Evolutionary conservation across 2,329 filamentous ascomycete species (phyloP).

Genomic region (Mollisia scopiformis): DNA sequence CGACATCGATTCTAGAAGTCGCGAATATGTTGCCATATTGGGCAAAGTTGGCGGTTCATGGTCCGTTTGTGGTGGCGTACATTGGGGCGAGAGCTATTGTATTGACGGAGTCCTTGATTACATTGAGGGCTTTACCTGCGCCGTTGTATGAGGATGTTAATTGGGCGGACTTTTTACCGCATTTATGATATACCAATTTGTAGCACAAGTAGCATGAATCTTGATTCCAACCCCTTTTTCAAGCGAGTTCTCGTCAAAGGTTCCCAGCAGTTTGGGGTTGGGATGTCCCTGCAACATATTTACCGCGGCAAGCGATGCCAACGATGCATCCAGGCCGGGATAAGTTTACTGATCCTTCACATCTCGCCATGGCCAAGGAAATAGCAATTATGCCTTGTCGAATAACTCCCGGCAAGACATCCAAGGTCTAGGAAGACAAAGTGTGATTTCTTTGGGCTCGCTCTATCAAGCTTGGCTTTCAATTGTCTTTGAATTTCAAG

Average conservation of each 20-base stretch:
- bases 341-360: too few species aligned
- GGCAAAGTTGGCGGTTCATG: conserved; percentile 2
- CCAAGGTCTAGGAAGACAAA: too few species aligned
- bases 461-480: too few species aligned
- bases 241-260: not conserved
- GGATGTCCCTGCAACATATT: too few species aligned
- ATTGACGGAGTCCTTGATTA: not conserved
- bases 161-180: conserved; percentile 4
- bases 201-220: not conserved
- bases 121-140: not conserved
- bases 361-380: too few species aligned
- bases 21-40: conserved; percentile 5
- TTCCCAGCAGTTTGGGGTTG: too few species aligned
- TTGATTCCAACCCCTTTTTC: not conserved
- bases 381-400: too few species aligned
- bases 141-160: conserved; percentile 1
- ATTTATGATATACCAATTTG: not conserved
- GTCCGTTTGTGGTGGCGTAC: not conserved
- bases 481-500: too few species aligned
- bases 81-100: not conserved
- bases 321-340: too few species aligned
- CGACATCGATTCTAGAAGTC: conserved; percentile 1
- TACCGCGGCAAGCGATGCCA: too few species aligned
- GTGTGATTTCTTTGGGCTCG: too few species aligned
- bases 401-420: too few species aligned